A percentile compares a stretch with the other conserved stretches of the same genome.
Conservation (phyloP, 768 basidiomycete species). For the Leccinum subgranulosum region DNA sequence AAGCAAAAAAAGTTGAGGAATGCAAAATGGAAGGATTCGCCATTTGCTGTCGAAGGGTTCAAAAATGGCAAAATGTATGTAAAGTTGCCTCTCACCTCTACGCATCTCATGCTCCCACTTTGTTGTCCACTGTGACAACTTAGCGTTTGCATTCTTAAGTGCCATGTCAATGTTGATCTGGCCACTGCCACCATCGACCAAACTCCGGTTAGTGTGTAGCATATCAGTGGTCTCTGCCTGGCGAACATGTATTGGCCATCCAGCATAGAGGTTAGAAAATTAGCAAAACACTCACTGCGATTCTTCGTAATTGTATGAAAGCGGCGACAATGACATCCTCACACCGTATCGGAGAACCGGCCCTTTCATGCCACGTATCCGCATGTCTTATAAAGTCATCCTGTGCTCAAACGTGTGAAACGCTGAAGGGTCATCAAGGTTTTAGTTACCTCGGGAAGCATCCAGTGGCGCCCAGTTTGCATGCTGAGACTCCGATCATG, state of each 20-base stretch:
- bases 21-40: constrained; percentile 72
- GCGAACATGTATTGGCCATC: constrained; percentile 3
- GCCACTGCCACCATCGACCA: constrained; percentile 40
- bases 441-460: constrained; percentile 66
- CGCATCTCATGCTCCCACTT: constrained; percentile 74
- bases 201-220: constrained; percentile 54
- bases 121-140: constrained; percentile 69
- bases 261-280: background rate
- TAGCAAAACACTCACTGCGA: constrained; percentile 55
- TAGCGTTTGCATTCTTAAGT: constrained; percentile 67
- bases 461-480: constrained; percentile 84
- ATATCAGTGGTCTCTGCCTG: constrained; percentile 81
- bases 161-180: constrained; percentile 75
- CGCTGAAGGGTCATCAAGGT: constrained; percentile 1
- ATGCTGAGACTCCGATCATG: constrained; percentile 85
- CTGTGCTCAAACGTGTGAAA: constrained; percentile 23
- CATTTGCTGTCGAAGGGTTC: constrained; percentile 47
- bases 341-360: constrained; percentile 51
- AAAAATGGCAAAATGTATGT: background rate
- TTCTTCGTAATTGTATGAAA: constrained; percentile 72
- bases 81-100: constrained; percentile 43
- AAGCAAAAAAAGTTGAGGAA: constrained; percentile 75
- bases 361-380: constrained; percentile 66
- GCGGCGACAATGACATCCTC: constrained; percentile 82
- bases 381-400: constrained; percentile 75